A percentile compares a stretch with the other conserved stretches of the same genome.
These are phyloP conservation scores for Bretziella fagacearum DNA, from an alignment of 2,329 filamentous ascomycete species.

Conservation along the genomic window DNA sequence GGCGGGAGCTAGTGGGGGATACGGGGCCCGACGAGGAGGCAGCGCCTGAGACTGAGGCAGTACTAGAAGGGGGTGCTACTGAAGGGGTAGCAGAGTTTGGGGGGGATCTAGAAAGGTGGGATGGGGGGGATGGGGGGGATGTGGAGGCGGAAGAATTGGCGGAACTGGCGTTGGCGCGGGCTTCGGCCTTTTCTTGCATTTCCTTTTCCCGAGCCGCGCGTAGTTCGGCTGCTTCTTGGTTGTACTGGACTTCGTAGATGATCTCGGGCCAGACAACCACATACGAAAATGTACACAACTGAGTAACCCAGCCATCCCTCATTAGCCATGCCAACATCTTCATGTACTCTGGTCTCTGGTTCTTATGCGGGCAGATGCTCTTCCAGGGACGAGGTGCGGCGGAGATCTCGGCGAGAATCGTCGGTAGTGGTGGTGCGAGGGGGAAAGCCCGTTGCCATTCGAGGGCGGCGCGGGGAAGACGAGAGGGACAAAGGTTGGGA, in stretches of 20 bases:
- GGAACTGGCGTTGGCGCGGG: constrained; percentile 16
- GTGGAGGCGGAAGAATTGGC: constrained; percentile 5
- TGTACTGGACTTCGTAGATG: constrained; percentile 60
- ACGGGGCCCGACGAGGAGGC: constrained; percentile 8
- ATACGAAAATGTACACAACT: constrained; percentile 81
- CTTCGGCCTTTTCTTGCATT: neutral
- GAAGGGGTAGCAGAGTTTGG: constrained; percentile 3
- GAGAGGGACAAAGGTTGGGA: constrained; percentile 66
- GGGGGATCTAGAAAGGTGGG: neutral
- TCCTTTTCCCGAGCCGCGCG: constrained; percentile 17
- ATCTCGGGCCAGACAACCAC: constrained; percentile 71
- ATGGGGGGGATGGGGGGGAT: neutral
- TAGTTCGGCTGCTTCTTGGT: constrained; percentile 49
- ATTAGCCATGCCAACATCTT: constrained; percentile 87
- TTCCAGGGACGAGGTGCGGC: constrained; percentile 69
- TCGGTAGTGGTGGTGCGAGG: constrained; percentile 63
- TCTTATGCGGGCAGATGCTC: constrained; percentile 67
- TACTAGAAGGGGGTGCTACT: neutral
- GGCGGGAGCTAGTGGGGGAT: constrained; percentile 6
- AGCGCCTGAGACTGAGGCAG: neutral
- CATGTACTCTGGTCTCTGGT: constrained; percentile 62
- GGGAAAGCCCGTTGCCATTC: constrained; percentile 68
- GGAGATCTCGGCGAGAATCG: constrained; percentile 73
- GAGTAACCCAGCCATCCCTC: constrained; percentile 82
- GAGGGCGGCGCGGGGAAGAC: constrained; percentile 49